Evolutionary conservation across 1,284 basidiomycete genomes (phyloP), one percentile per base, ranked within the genome.

Genomic region (Cutaneotrichosporon sp.): DNA sequence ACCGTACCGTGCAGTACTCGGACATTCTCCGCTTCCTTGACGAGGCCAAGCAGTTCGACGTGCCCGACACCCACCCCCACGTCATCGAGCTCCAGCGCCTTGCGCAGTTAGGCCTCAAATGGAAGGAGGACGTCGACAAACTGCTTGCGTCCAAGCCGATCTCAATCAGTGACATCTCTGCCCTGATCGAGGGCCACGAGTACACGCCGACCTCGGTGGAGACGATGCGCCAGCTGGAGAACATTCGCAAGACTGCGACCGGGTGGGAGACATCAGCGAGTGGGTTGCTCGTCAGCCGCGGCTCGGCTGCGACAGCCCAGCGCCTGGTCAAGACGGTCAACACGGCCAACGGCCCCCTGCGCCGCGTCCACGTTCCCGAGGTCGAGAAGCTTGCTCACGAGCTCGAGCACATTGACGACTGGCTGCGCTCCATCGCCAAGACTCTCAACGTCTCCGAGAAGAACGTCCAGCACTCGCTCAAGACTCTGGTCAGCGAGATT

Each of bases 1-100:
- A 80, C 61, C 64, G 70, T 4, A 69, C 67, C 1, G 64, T 79
- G 13, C 67, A 76, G 60, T 73, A 74, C 52, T 60, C 63, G 13
- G 75, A 79, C 33, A 71, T 78, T 10, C 62, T 74, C 22, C 54
- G 65, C 10, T 61, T 75, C 10, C 52, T 79, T 18, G 69, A 73
- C 3, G 68, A 77, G 51, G 75, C 76, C 7, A 63, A 67, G 29
- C 64, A 68, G 25, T 71, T 53, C 38, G 71, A 62, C 4, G 69
- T 81, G 14, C 67, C 74, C 0, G 27, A 58, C 8, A 60, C 68
- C 31, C 72, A 80, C 52, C 59, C 62, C 11, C 59, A 61, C 1
- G 65, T 79, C 11, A 31, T 67, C 18, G 72, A 76, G 57, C 67
- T 79, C 29, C 59, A 63, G 34, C 52, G 60, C 10, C 64, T 72